phyloP scores from a whole-genome alignment of 2,329 filamentous ascomycete species.

The Clarireedia paspali region DNA sequence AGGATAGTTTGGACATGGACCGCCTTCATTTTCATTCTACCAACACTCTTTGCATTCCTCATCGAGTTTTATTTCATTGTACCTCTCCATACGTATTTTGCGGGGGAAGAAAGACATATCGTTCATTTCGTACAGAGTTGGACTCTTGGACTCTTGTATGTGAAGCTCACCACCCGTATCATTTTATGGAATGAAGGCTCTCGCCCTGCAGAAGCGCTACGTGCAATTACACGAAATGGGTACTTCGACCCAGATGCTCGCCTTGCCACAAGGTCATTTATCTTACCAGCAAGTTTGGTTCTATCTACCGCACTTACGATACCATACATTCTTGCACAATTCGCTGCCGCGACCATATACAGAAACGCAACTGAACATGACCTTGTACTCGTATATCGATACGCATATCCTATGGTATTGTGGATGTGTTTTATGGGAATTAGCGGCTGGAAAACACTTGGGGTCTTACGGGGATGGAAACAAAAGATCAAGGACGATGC shows the following conservation, averaged over 20 bases:
- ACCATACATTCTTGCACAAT: slow-evolving; percentile 54
- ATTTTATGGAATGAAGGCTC: slow-evolving; percentile 61
- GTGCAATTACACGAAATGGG: slow-evolving; percentile 64
- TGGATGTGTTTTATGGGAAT: slow-evolving; percentile 34
- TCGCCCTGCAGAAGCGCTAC: slow-evolving; percentile 65
- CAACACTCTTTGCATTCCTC: slow-evolving; percentile 68
- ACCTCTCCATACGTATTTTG: slow-evolving; percentile 46
- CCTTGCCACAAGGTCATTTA: slow-evolving; percentile 76
- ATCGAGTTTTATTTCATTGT: slow-evolving; percentile 86
- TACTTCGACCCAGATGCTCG: slow-evolving; percentile 71
- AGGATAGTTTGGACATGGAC: slow-evolving; percentile 65
- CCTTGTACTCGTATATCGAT: slow-evolving; percentile 42
- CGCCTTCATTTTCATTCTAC: slow-evolving; percentile 70
- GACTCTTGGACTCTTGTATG: slow-evolving; percentile 86
- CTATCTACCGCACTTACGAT: slow-evolving; percentile 53
- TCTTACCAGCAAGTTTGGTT: slow-evolving; percentile 65
- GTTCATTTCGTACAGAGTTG: slow-evolving; percentile 88
- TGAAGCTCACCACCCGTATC: slow-evolving; percentile 68
- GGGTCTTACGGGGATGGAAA: slow-evolving; percentile 68
- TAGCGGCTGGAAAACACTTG: slow-evolving; percentile 45
- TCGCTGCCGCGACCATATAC: slow-evolving; percentile 36
- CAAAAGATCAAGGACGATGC: slow-evolving; percentile 84
- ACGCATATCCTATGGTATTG: slow-evolving; percentile 62
- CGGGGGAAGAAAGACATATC: slow-evolving; percentile 47
- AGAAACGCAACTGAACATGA: slow-evolving; percentile 21